A percentile compares a stretch with the other conserved stretches of the same genome.
These are phyloP conservation scores for Pinus tabuliformis DNA, from an alignment of 75 land plant species.

Conservation along the genomic window DNA sequence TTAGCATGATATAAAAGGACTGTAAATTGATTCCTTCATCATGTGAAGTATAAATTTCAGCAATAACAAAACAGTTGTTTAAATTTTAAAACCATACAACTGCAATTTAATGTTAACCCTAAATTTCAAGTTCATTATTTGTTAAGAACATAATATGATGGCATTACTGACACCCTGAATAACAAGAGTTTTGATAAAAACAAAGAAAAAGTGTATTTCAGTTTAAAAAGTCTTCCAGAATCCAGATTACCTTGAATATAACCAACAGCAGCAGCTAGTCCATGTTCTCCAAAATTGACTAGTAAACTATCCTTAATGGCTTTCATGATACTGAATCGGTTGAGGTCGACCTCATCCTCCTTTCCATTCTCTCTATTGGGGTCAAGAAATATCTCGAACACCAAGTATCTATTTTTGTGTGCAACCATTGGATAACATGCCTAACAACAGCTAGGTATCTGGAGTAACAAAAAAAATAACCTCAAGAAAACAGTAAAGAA, in stretches of 20 bases:
- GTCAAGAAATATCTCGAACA: slow-evolving; percentile 68
- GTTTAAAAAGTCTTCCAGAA: not conserved
- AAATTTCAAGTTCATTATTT: not conserved
- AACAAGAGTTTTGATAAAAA: not conserved
- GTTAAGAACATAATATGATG: not conserved
- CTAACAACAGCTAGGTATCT: too few relatives aligned
- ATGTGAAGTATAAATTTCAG: not conserved
- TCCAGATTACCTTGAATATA: slow-evolving; percentile 60
- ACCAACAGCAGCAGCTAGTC: slow-evolving; percentile 54
- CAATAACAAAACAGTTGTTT: not conserved
- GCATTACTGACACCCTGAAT: not conserved
- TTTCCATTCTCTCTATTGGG: slow-evolving; percentile 20
- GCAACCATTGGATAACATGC: slow-evolving; percentile 43
- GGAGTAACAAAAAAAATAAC: too few relatives aligned
- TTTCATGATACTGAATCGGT: slow-evolving; percentile 26
- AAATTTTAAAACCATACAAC: not conserved
- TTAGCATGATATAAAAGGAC: not conserved
- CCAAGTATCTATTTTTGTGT: slow-evolving; percentile 70
- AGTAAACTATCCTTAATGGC: slow-evolving; percentile 77
- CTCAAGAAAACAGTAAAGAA: too few relatives aligned
- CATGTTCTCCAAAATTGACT: slow-evolving; percentile 80
- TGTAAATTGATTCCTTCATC: not conserved
- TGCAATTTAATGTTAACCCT: not conserved
- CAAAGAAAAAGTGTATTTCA: not conserved
- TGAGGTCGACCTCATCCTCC: slow-evolving; percentile 38